A percentile compares a stretch with the other conserved stretches of the same genome.
These are phyloP conservation scores for Cryptococcus deneoformans DNA, from an alignment of 1,284 basidiomycete species.

Conservation along the genomic window DNA sequence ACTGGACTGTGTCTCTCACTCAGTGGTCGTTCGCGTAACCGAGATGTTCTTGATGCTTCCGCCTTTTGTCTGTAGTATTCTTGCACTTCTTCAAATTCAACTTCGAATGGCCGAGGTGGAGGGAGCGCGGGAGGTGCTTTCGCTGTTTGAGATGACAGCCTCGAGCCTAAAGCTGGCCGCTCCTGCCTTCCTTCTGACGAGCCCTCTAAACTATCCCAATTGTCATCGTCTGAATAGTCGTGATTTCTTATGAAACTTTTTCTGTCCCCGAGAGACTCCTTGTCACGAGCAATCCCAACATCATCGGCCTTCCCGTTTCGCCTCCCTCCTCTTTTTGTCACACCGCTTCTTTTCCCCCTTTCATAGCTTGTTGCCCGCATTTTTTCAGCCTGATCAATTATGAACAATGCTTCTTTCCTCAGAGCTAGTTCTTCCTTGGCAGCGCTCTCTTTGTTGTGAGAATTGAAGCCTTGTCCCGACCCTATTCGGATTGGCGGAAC, in stretches of 20 bases:
- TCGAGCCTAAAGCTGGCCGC: background rate
- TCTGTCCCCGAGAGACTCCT: background rate
- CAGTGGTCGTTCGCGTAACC: constrained; percentile 16
- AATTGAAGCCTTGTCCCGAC: constrained; percentile 25
- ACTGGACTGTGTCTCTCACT: constrained; percentile 12
- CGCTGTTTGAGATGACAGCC: background rate
- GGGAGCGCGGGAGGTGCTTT: constrained; percentile 1
- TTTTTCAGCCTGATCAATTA: constrained; percentile 24
- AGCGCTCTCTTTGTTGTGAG: constrained; percentile 22
- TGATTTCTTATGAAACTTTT: background rate
- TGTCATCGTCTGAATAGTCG: constrained; percentile 1
- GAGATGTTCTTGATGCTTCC: constrained; percentile 6
- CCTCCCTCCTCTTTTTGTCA: background rate
- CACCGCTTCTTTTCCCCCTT: constrained; percentile 1
- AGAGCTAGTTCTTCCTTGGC: constrained; percentile 20
- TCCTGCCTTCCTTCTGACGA: background rate
- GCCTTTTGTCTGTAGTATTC: constrained; percentile 8
- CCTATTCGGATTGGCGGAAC: constrained; percentile 22
- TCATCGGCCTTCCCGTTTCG: background rate
- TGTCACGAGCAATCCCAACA: background rate
- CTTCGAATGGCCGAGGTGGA: constrained; percentile 15
- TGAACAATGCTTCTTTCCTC: constrained; percentile 30
- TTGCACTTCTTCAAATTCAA: constrained; percentile 16
- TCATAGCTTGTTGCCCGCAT: background rate
- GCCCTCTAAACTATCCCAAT: background rate